Base-by-base conservation (phyloP, 257 asterid genomes). In the Pogostemon cablin region DNA sequence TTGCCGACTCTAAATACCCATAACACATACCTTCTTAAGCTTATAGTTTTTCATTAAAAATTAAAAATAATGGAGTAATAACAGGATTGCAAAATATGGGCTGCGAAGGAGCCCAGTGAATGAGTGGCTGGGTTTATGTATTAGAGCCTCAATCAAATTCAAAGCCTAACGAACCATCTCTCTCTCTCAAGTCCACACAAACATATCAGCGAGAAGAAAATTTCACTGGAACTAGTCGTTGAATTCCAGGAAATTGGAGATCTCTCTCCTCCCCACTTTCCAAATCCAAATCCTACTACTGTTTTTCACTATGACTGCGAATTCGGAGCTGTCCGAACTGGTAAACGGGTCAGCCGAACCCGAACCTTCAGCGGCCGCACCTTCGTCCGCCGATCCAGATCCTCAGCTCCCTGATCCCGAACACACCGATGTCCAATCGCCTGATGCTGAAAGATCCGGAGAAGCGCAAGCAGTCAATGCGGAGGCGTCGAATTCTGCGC, bases 371-470 rank as follows among this genome's bases (percentile, higher is more conserved):
- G 58, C 77, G 15, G 75, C 71, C 38, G 53, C 77, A 50, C 69
- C 81, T 55, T 71, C 85, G 11, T 74, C 79, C 54, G 68, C 84
- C 65, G 83, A 69, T 72, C 87, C 87, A 74, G 92, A 83, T 73
- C 85, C 86, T 68, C 76, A 73, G 42, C 79, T 69, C 62, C 75
- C 89, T 65, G 83, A 77, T 78, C 75, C 78, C 60, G 76, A 71
- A 66, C 82, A 60, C 55, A n/a, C 77, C 62, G 78, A 75, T 54
- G 75, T 75, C 62, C 83, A 72, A 56, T 64, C 86, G n/a, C 71
- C 78, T 47, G 87, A 76, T 57, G 72, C 77, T 2, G 80, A 61
- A 20, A 77, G 77, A 50, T 74, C 87, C 49, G 75, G 68, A 35
- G 79, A 82, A 71, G 83, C 72, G 39, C 80, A 60, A 64, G 48